These are phyloP conservation scores for Acorus calamus DNA, from an alignment of 106 monocot genomes.

Conservation along the genomic window DNA sequence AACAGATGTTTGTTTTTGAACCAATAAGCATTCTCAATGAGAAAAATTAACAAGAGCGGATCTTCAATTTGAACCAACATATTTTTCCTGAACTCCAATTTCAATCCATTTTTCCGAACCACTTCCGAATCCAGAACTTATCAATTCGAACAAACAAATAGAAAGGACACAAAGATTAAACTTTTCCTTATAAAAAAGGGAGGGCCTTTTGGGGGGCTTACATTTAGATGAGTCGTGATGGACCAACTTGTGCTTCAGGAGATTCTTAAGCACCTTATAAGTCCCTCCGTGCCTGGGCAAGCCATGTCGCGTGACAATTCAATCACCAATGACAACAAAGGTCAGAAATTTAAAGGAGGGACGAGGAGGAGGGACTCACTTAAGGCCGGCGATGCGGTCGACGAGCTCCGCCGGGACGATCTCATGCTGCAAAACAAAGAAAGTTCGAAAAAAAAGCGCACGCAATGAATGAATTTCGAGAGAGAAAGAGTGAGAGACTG, in stretches of 20 bases:
- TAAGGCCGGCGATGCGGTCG: constrained; percentile 76
- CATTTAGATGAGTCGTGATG: constrained; percentile 95
- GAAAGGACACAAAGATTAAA: too few species aligned
- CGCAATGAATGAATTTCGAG: neutral
- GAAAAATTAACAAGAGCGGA: neutral
- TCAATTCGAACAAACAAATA: too few species aligned
- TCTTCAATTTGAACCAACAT: too few species aligned
- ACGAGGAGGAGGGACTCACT: constrained; percentile 24
- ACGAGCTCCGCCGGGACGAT: constrained; percentile 86
- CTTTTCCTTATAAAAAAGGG: too few species aligned
- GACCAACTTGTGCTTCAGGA: constrained; percentile 86
- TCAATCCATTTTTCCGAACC: too few species aligned
- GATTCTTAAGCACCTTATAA: constrained; percentile 86
- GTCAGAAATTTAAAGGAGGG: neutral
- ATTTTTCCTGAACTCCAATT: too few species aligned
- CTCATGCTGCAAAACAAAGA: constrained; percentile 53
- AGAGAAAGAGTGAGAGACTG: constrained; percentile 1
- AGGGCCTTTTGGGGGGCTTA: constrained; percentile 6
- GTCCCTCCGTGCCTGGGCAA: constrained; percentile 75
- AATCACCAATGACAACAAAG: neutral
- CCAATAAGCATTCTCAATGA: too few species aligned
- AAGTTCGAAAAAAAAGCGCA: neutral
- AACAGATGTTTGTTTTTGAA: neutral
- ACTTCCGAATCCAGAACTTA: too few species aligned
- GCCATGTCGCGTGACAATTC: too few species aligned